These are phyloP conservation scores for Babesia sp. DNA, from an alignment of 169 alveolate species.

Conservation along the genomic window DNA sequence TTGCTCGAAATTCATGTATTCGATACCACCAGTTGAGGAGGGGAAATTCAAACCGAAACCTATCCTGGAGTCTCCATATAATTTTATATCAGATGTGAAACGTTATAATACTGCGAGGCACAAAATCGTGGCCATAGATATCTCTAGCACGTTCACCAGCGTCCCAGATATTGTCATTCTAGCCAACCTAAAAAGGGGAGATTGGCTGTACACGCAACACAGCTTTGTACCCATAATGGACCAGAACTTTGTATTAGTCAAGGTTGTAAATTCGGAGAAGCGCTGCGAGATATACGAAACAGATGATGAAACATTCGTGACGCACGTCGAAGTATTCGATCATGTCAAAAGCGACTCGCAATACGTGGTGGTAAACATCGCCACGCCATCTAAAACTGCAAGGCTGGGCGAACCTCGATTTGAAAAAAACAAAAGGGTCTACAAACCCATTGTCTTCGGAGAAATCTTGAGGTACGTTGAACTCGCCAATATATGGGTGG, in stretches of 20 bases:
- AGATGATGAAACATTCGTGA: not conserved
- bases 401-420: not conserved
- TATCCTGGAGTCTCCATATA: not conserved
- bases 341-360: not conserved
- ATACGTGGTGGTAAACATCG: conserved; percentile 1
- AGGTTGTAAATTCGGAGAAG: not conserved
- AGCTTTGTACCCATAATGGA: not conserved
- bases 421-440: not conserved
- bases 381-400: not conserved
- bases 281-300: not conserved
- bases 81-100: not conserved
- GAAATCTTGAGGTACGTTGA: not conserved
- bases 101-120: not conserved
- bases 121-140: not conserved
- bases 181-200: not conserved
- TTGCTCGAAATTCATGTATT: not conserved
- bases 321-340: conserved; percentile 7
- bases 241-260: not conserved
- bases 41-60: not conserved
- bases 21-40: not conserved
- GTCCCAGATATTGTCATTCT: not conserved
- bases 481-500: not conserved
- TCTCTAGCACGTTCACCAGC: not conserved
- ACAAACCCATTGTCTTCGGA: not conserved
- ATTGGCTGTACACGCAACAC: conserved; percentile 4